Conservation (phyloP, 2,329 filamentous ascomycete species). For the Pseudogymnoascus sp. region DNA sequence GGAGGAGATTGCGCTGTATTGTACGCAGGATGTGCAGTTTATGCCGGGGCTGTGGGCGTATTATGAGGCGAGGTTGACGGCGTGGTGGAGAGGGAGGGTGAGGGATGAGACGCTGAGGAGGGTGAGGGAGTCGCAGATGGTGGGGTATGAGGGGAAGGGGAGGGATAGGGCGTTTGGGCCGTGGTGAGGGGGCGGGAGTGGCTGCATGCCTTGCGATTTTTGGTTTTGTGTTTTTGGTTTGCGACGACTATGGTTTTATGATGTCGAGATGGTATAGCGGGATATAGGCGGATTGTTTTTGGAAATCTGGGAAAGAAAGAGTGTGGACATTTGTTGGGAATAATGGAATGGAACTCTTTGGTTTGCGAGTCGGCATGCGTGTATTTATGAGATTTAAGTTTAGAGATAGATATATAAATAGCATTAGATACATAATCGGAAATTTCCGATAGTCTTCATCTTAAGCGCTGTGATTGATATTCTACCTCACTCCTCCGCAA, state of each 20-base stretch:
- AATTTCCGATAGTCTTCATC: neutral
- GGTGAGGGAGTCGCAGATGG: neutral
- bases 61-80: conserved; percentile 12
- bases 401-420: neutral
- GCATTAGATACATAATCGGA: neutral
- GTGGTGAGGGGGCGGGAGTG: neutral
- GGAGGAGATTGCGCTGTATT: conserved; percentile 33
- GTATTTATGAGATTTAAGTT: neutral
- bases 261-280: neutral
- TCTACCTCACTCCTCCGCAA: neutral
- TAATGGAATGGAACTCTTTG: neutral
- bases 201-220: neutral
- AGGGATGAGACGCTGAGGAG: neutral
- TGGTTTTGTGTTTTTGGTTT: neutral
- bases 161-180: neutral
- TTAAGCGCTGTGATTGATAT: neutral
- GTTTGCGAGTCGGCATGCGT: neutral
- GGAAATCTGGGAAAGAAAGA: neutral
- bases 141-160: neutral
- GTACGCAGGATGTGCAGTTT: conserved; percentile 37
- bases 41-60: conserved; percentile 32
- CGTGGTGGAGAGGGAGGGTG: neutral
- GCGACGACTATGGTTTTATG: neutral
- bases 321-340: neutral
- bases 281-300: neutral